These are phyloP conservation scores for Podospora pseudocomata DNA, from an alignment of 495 filamentous ascomycete genomes.

Conservation along the genomic window DNA sequence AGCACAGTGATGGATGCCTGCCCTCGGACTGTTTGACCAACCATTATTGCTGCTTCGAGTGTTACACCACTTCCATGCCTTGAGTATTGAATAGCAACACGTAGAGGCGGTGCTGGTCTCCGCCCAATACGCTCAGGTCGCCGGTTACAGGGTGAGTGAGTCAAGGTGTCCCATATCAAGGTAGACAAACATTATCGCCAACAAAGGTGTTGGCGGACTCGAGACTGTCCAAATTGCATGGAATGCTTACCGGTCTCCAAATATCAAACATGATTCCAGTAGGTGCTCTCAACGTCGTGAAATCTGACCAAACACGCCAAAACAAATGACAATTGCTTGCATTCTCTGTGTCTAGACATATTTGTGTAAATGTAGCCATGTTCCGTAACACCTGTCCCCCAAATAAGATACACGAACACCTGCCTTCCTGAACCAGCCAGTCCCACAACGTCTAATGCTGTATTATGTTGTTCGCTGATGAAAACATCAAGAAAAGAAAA, in stretches of 20 bases:
- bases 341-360: constrained; percentile 23
- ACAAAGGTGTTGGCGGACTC: background rate
- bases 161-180: too few species aligned
- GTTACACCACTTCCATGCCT: too few species aligned
- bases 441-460: background rate
- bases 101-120: background rate
- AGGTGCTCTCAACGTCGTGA: too few species aligned
- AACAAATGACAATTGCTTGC: constrained; percentile 33
- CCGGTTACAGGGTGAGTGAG: too few species aligned
- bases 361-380: background rate
- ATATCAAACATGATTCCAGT: background rate
- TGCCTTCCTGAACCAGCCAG: background rate
- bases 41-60: too few species aligned
- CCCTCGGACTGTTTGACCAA: too few species aligned
- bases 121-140: background rate
- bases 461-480: background rate
- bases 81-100: too few species aligned
- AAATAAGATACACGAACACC: background rate
- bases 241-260: background rate
- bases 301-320: background rate
- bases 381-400: background rate
- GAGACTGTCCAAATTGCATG: background rate
- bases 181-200: too few species aligned
- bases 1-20: too few species aligned
- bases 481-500: background rate